Evolutionary conservation across 202 grass and related monocot species (phyloP), one percentile per base, ranked within the genome.

Genomic region (Zizania palustris): DNA sequence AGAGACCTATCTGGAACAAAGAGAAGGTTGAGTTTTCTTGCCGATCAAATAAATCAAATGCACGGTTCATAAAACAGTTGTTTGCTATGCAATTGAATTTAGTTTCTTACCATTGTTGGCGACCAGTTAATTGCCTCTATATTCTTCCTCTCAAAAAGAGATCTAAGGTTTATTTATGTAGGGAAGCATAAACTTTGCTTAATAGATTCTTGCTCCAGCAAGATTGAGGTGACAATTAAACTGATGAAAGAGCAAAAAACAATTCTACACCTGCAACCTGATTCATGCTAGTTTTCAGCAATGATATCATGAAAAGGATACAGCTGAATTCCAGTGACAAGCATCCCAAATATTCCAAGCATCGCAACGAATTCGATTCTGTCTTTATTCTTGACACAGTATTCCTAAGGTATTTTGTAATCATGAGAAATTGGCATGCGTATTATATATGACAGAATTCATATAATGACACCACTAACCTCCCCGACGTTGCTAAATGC

Each of bases 361-460:
- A 92, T 89, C 4, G 80, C 67, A 15, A 92, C 50, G 38, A 86
- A 73, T 86, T 92, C 80, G n/a, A 89, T 63, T 51, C 33, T 69
- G 55, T 88, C 89, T 84, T 81, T 92, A 42, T 73, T 86, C 41
- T 89, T 92, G 5, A 89, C 86, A 51, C 79, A 89, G 15, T 61
- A 86, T 68, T 92, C 86, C 90, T 92, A 60, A 63, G 60, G 67
- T 0, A 69, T 38, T 9, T 68, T 65, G 13, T 45, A 58, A 66
- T 66, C 63, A 48, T 39, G 18, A 74, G 2, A 69, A 63, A 7
- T 75, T 48, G 4, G 14, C 6, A 74, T 60, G 1, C 40, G 39
- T 66, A 59, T 69, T 72, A 13, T 11, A 41, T 61, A 42, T 67
- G 41, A 60, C 42, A 55, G 37, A 3, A 37, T 71, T 61, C 51